Conservation (phyloP, 139 green algal species). For the Chara braunii region DNA sequence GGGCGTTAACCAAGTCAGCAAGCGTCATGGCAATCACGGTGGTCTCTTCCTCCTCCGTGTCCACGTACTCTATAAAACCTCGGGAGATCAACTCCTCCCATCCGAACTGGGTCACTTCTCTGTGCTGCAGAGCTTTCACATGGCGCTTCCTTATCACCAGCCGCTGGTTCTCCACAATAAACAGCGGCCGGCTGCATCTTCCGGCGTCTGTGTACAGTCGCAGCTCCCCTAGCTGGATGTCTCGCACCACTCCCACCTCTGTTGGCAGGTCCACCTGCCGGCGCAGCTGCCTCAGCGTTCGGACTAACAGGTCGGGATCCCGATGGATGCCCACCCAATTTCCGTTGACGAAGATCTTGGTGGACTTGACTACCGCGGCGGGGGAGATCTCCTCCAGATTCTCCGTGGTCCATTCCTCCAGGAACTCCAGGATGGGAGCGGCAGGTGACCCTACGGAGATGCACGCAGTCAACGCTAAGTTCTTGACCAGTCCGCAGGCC, state of each 20-base stretch:
- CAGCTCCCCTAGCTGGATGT: slow-evolving; percentile 48
- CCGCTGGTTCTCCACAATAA: slow-evolving; percentile 73
- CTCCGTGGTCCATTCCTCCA: slow-evolving; percentile 48
- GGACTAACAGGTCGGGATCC: slow-evolving; percentile 37
- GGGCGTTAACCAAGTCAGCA: slow-evolving; percentile 31
- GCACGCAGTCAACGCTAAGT: slow-evolving; percentile 84
- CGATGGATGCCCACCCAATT: slow-evolving; percentile 64
- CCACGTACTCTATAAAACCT: slow-evolving; percentile 68
- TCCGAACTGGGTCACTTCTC: slow-evolving; percentile 18
- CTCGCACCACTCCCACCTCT: slow-evolving; percentile 43
- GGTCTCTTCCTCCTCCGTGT: slow-evolving; percentile 87
- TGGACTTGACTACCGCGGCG: slow-evolving; percentile 12
- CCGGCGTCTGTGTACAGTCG: slow-evolving; percentile 46
- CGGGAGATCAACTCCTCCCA: slow-evolving; percentile 45
- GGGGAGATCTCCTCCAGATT: slow-evolving; percentile 44
- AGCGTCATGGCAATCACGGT: slow-evolving; percentile 93
- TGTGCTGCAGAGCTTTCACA: not conserved
- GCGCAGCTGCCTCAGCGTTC: slow-evolving; percentile 38
- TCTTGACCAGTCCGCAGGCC: slow-evolving; percentile 87
- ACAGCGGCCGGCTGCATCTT: slow-evolving; percentile 54
- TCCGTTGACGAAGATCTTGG: slow-evolving; percentile 83
- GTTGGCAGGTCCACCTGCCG: slow-evolving; percentile 40
- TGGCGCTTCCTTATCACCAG: slow-evolving; percentile 68
- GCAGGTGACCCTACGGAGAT: slow-evolving; percentile 38
- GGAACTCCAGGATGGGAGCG: slow-evolving; percentile 41